Evolutionary conservation across 1,284 basidiomycete species (phyloP), one percentile per base, ranked within the genome.

Genomic region (Anthracocystis walkeri): DNA sequence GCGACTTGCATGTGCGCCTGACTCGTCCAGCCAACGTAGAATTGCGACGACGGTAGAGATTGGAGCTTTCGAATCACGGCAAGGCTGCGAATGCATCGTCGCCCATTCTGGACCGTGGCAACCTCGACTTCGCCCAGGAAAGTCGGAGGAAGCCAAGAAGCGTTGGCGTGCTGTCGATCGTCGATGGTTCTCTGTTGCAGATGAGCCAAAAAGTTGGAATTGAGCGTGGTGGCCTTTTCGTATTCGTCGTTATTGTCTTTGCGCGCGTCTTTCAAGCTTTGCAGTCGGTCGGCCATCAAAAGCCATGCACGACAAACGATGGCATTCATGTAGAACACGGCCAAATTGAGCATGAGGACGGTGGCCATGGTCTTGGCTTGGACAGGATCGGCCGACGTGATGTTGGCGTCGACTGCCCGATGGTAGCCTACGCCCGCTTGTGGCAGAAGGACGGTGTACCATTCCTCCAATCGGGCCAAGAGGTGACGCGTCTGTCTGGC

Each of bases 331-430:
- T 72, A 66, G 23, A 55, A 58, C 5, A 44, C 46, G 33, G 56
- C 59, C 25, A 57, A 64, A 53, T 72, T 72, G 52, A 62, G 33
- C 69, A 72, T 59, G 33, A 72, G 52, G 14, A 57, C 52, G 55
- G 23, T 45, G 1, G 57, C 63, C 56, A 66, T 41, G 1, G 33
- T 44, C 38, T 72, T 66, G 8, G 59, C 60, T 7, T 66, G 33
- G 11, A 58, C 40, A 2, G 58, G 56, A 21, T 61, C 50, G 6
- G 56, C 55, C 3, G 29, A 14, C 10, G 41, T 54, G 18, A 55
- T 50, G 18, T 18, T 41, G 18, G 69, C 59, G 23, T 66, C 50
- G 21, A 58, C n/a, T 4, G 65, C 44, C 7, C 42, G 49, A 10
- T 60, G 48, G 18, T 55, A 61, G 11, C 64, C 69, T 14, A 66